Evolutionary conservation across 2,329 filamentous ascomycete genomes (phyloP).

Genomic region (Colletotrichum tropicicola): DNA sequence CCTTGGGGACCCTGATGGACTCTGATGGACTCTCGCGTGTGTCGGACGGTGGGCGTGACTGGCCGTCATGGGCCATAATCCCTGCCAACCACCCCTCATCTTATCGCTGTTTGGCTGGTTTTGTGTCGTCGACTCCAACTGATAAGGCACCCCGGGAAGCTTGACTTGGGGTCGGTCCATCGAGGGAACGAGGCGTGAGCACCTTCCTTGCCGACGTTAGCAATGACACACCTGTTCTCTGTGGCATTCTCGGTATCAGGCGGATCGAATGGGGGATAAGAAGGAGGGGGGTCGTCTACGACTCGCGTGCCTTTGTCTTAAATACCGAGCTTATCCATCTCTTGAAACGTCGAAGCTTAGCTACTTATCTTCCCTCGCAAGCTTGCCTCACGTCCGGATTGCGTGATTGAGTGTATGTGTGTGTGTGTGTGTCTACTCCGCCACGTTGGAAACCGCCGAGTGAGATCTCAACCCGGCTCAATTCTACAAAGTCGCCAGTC

Average conservation of each 20-base stretch:
- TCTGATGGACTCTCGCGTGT: slow-evolving; percentile 3
- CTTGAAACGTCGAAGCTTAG: background rate
- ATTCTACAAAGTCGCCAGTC: background rate
- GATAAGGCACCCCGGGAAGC: slow-evolving; percentile 23
- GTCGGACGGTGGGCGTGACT: slow-evolving; percentile 8
- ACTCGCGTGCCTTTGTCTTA: slow-evolving; percentile 14
- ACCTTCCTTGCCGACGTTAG: background rate
- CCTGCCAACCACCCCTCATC: slow-evolving; percentile 4
- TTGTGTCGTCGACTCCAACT: slow-evolving; percentile 10
- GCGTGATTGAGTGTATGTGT: background rate
- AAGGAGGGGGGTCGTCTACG: slow-evolving; percentile 6
- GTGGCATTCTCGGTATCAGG: slow-evolving; percentile 19
- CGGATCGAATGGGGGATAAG: background rate
- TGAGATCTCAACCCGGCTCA: no score
- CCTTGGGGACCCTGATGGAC: slow-evolving; percentile 17
- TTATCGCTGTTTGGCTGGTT: slow-evolving; percentile 22
- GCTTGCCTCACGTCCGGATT: background rate
- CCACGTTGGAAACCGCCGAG: background rate
- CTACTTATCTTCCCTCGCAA: background rate
- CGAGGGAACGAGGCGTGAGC: background rate
- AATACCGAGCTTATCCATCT: slow-evolving; percentile 3
- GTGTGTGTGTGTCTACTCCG: background rate
- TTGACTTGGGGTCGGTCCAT: background rate
- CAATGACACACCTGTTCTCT: slow-evolving; percentile 4
- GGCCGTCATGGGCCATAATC: slow-evolving; percentile 10